Conservation (phyloP, 2,329 filamentous ascomycete species). For the Cercospora sojina region DNA sequence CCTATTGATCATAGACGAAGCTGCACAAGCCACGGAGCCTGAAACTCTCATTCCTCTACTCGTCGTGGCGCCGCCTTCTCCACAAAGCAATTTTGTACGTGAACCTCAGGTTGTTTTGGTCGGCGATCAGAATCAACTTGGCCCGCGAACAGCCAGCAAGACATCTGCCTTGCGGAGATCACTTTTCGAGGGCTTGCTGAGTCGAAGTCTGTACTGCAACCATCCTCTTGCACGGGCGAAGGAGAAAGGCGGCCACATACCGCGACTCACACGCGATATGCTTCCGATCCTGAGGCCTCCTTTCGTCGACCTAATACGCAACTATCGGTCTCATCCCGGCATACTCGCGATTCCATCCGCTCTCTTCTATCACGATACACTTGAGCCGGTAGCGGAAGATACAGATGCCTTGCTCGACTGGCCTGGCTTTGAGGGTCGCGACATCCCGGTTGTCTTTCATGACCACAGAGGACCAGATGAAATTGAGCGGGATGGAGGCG, state of each 20-base stretch:
- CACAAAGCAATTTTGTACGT: neutral
- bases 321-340: slow-evolving; percentile 33
- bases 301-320: slow-evolving; percentile 32
- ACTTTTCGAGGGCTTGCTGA: slow-evolving; percentile 31
- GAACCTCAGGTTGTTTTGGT: slow-evolving; percentile 28
- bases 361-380: slow-evolving; percentile 32
- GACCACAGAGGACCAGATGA: slow-evolving; percentile 26
- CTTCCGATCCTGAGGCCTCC: slow-evolving; percentile 29
- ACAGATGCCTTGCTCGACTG: slow-evolving; percentile 26
- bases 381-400: slow-evolving; percentile 26
- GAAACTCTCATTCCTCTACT: slow-evolving; percentile 28
- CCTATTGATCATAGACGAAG: slow-evolving; percentile 31
- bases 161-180: slow-evolving; percentile 21
- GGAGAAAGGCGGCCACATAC: slow-evolving; percentile 23
- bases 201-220: slow-evolving; percentile 24
- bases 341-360: slow-evolving; percentile 31
- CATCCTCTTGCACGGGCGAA: slow-evolving; percentile 32
- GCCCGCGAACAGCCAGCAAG: slow-evolving; percentile 32
- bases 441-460: slow-evolving; percentile 29
- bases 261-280: slow-evolving; percentile 29
- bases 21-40: slow-evolving; percentile 32
- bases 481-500: slow-evolving; percentile 33
- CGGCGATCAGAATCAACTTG: slow-evolving; percentile 33
- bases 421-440: slow-evolving; percentile 24
- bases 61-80: slow-evolving; percentile 28